Base-by-base conservation (phyloP, 2,329 filamentous ascomycete species). In the Grosmannia huntii region DNA sequence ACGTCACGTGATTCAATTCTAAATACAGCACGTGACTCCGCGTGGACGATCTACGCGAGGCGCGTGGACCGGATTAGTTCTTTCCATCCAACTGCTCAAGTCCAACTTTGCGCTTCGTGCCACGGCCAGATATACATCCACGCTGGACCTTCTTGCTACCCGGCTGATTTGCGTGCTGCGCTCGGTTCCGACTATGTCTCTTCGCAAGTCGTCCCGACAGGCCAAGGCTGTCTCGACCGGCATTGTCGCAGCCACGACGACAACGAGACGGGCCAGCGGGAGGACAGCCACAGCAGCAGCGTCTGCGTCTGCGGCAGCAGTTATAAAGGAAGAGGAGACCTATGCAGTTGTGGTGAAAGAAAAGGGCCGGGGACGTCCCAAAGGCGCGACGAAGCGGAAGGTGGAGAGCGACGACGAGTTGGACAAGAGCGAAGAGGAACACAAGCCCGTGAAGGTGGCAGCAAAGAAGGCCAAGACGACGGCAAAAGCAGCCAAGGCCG, bases 391-490 rank as follows among this genome's bases (percentile, higher is more conserved):
- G 49, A 62, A 62, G 53, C 60, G 60, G 23, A 62, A 55, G 50
- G 61, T 23, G 53, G 57, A 60, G 3, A 54, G 53, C 7, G 58
- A 55, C 5, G 41, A 55, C 7, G 46, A 58, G 14, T 49, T 2
- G 7, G 41, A 57, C 2, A 53, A 10, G 38, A 58, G 31, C 16
- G 66, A 64, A 60, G 63, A 66, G 31, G 61, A 62, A 16, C 59
- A 59, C 31, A 60, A 63, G 33, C 23, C 33, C 7, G 55, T 61
- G 64, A 51, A 64, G 65, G 57, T 62, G 48, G 28, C 19, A 23
- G 38, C 54, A 14, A 60, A 59, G 36, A 80, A 78, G 66, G 70
- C 71, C 61, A 79, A 79, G 68, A 79, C 78, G 66, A 69, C 71
- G n/a, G 36, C 23, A 7, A 60, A 62, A 56, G 66, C 64, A 44